phyloP scores from a whole-genome alignment of 257 asterid species.

The Rhazya stricta region DNA sequence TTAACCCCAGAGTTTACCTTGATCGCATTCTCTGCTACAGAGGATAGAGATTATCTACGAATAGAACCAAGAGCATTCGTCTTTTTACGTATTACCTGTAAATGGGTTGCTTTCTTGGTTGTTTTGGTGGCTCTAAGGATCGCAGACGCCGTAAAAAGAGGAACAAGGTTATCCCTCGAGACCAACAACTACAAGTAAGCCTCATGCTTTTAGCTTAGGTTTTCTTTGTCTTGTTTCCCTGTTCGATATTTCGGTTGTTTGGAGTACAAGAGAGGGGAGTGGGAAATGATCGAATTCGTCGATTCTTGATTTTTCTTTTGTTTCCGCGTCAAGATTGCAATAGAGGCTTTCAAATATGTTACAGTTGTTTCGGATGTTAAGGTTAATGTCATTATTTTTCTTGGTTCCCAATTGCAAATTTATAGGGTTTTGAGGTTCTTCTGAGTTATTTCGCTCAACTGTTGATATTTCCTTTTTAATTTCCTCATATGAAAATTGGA shows the following conservation, averaged over 20 bases:
- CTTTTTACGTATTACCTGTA: not conserved
- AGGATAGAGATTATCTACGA: not conserved
- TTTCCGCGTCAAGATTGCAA: not conserved
- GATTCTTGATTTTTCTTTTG: not conserved
- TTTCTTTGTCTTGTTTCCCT: not conserved
- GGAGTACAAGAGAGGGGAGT: not conserved
- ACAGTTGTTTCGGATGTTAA: not conserved
- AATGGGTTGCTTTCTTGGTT: constrained; percentile 91
- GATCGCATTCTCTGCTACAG: constrained; percentile 1
- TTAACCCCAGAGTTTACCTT: not conserved
- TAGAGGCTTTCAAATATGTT: not conserved
- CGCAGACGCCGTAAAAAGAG: constrained; percentile 50
- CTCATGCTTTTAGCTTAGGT: constrained; percentile 15
- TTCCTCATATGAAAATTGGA: not conserved
- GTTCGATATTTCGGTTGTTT: not conserved
- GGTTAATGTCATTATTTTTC: not conserved
- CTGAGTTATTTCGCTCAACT: not conserved
- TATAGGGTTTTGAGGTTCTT: not conserved
- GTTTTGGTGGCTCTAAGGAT: constrained; percentile 72
- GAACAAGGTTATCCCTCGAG: constrained; percentile 46
- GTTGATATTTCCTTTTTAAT: not conserved
- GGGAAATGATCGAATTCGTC: not conserved
- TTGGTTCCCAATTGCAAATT: not conserved
- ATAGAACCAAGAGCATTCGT: not conserved
- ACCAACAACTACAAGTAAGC: constrained; percentile 38